Base-by-base conservation (phyloP, 2,329 filamentous ascomycete species). In the Cadophora malorum region DNA sequence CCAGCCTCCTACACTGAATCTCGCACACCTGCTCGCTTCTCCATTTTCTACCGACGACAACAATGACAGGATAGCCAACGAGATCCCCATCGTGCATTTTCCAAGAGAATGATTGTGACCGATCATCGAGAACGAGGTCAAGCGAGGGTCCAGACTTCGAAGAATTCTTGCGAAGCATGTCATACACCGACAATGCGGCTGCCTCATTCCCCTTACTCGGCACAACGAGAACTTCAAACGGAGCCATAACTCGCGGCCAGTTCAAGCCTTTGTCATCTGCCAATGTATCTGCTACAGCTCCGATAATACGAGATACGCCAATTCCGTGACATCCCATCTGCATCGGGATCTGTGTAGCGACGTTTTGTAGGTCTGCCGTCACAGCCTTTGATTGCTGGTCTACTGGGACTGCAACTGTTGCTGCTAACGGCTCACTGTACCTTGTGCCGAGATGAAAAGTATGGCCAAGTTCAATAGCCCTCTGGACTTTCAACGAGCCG, bases 321-420 rank as follows among this genome's bases (percentile, higher is more conserved):
- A 99, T 96, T 0, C 96, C 96, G 77, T 97, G 93, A 78, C 96
- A 99, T 65, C 96, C 96, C 96, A 99, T 99, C 72, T 97, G 88
- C 75, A 97, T 85, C 0, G 89, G 83, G 0, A 88, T 83, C 50
- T 73, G 67, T n/a, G 65, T 69, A 60, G 33, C 66, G 1, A n/a
- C 28, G 31, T 19, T 23, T 47, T 63, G 19, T 45, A 10, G 47
- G n/a, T 16, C 56, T 35, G 14, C 33, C 14, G 6, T 35, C 31
- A 8, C 45, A 12, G 0, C 10, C n/a, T 47, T 14, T 49, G 35
- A 59, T 67, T 5, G 16, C 31, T 70, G 74, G 19, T 74, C 68
- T 33, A 63, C 56, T 31, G 81, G 85, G 31, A 83, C 72, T 16
- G 82, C 81, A 2, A 96, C 85, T 0, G 80, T 83, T 0, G 92